phyloP scores from a whole-genome alignment of 306 rosid species.

The Quercus engelmannii region DNA sequence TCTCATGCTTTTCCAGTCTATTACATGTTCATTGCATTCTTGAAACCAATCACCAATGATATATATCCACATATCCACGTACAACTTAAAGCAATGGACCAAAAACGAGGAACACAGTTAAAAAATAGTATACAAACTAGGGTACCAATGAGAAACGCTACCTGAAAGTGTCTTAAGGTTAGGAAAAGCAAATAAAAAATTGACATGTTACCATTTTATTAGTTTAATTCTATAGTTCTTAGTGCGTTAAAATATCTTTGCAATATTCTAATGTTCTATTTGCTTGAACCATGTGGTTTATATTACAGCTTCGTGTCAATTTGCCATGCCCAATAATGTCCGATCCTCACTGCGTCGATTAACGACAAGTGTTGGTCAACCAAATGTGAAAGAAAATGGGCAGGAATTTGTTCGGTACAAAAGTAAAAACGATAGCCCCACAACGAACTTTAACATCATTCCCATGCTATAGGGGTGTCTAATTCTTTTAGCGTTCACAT shows the following conservation, averaged over 20 bases:
- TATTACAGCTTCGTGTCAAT: background rate
- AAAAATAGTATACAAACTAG: background rate
- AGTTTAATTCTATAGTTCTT: too few species aligned
- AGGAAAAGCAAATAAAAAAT: too few species aligned
- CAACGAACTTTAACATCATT: background rate
- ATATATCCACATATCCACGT: background rate
- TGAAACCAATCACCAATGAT: background rate
- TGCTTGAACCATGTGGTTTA: too few species aligned
- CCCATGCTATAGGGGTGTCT: background rate
- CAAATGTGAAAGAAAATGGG: constrained; percentile 1
- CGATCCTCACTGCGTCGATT: background rate
- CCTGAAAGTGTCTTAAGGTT: background rate
- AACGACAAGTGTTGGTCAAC: background rate
- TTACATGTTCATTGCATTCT: background rate
- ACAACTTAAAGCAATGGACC: background rate
- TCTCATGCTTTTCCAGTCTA: background rate
- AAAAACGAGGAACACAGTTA: background rate
- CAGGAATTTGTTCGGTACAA: background rate
- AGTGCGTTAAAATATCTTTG: too few species aligned
- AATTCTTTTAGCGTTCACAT: background rate
- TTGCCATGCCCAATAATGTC: background rate
- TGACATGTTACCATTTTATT: too few species aligned
- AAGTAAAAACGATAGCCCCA: background rate
- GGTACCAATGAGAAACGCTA: background rate
- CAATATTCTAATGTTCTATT: too few species aligned